Conservation (phyloP, 2,329 filamentous ascomycete species). For the Pseudogymnoascus destructans region DNA sequence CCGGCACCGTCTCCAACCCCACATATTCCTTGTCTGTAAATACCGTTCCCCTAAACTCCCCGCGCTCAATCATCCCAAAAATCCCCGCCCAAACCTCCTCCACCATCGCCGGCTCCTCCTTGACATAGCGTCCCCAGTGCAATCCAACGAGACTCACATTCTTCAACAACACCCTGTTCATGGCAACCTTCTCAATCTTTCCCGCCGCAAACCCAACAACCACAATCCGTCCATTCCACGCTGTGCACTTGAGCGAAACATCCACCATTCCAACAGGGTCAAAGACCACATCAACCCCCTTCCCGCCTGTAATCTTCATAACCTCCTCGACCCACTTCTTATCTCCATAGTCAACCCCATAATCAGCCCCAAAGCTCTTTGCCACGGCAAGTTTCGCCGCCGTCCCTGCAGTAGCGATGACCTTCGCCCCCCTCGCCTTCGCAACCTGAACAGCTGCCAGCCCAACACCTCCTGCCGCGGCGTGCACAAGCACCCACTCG, state of each 20-base stretch:
- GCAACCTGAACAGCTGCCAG: conserved; percentile 87
- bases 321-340: conserved; percentile 53
- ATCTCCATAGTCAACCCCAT: conserved; percentile 64
- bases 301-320: conserved; percentile 57
- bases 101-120: conserved; percentile 58
- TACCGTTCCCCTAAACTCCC: conserved; percentile 70
- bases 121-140: conserved; percentile 80
- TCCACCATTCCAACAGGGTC: conserved; percentile 89
- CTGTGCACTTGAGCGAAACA: conserved; percentile 75
- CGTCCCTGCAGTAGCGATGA: conserved; percentile 84
- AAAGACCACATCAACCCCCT: conserved; percentile 78
- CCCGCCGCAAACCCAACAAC: conserved; percentile 84
- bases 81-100: conserved; percentile 70
- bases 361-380: conserved; percentile 69
- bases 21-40: conserved; percentile 73
- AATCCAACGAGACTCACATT: conserved; percentile 83
- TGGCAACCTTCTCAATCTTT: conserved; percentile 76
- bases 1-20: conserved; percentile 66
- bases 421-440: conserved; percentile 79
- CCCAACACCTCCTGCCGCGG: conserved; percentile 83
- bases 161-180: conserved; percentile 87
- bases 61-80: conserved; percentile 60
- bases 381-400: conserved; percentile 70
- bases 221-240: conserved; percentile 82
- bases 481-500: conserved; percentile 82